Percentiles rank a stretch among this genome's conserved stretches.
Evolutionary conservation across 106 monocot species (phyloP).

Genomic region (Platanthera zijinensis): DNA sequence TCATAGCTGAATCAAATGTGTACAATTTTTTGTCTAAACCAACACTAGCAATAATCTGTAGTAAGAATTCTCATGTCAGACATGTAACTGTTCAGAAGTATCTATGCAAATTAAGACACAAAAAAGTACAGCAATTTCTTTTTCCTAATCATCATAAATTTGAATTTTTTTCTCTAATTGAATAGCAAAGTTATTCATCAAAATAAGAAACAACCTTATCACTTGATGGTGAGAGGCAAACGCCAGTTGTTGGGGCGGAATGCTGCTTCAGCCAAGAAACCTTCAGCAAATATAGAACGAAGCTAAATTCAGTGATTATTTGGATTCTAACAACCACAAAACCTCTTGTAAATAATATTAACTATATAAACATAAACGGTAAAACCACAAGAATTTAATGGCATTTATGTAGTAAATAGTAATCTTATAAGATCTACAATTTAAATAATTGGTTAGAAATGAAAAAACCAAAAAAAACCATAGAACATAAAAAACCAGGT

Average conservation of each 20-base stretch:
- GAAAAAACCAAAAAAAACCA: neutral
- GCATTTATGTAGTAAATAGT: neutral
- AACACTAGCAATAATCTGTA: conserved; percentile 80
- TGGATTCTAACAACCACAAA: neutral
- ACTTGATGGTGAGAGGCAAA: conserved; percentile 83
- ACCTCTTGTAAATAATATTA: neutral
- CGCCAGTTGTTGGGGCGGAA: conserved; percentile 92
- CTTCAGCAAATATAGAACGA: conserved; percentile 25
- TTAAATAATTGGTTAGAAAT: too few species aligned
- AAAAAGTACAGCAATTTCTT: neutral
- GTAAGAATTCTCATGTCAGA: conserved; percentile 1
- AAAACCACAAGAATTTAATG: neutral
- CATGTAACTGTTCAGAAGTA: conserved; percentile 4
- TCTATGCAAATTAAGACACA: neutral
- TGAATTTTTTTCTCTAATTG: neutral
- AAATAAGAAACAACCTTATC: conserved; percentile 61
- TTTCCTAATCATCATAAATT: neutral
- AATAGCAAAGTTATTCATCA: neutral
- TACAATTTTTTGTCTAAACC: conserved; percentile 94
- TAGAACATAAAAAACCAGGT: neutral
- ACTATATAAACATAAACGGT: neutral
- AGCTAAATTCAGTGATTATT: neutral
- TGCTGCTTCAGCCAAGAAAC: conserved; percentile 96
- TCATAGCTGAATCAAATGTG: conserved; percentile 60
- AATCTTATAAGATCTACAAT: too few species aligned